A percentile compares a stretch with the other conserved stretches of the same genome.
phyloP scores from a whole-genome alignment of 495 filamentous ascomycete species.

The Neurospora cerealis region DNA sequence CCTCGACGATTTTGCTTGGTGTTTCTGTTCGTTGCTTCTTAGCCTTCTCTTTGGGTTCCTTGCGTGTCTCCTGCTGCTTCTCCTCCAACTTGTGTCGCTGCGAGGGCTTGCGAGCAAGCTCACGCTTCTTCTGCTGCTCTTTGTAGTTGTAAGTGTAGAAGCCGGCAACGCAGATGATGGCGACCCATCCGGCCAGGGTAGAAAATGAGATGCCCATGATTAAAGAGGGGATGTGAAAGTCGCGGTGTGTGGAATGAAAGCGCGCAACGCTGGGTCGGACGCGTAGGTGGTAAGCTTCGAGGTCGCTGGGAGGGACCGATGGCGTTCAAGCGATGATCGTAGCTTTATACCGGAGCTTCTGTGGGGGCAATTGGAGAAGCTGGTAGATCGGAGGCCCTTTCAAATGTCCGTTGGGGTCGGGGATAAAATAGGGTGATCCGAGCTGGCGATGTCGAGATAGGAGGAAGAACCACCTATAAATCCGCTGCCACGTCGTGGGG shows the following conservation, averaged over 20 bases:
- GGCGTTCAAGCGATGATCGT: not conserved
- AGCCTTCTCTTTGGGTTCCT: constrained; percentile 24
- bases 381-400: not conserved
- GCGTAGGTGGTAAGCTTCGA: not conserved
- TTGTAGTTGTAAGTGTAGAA: constrained; percentile 11
- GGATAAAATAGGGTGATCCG: not conserved
- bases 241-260: not conserved
- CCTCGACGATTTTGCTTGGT: constrained; percentile 14
- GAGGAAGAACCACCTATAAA: not conserved
- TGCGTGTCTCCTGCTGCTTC: constrained; percentile 24
- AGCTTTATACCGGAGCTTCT: not conserved
- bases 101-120: constrained; percentile 3
- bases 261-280: not conserved
- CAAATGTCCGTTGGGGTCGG: not conserved
- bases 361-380: not conserved
- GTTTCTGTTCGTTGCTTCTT: constrained; percentile 21
- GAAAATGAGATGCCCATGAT: constrained; percentile 34
- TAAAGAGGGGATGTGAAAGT: not conserved
- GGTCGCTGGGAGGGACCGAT: not conserved
- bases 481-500: not conserved
- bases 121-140: constrained; percentile 9
- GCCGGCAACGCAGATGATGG: constrained; percentile 43
- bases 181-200: constrained; percentile 45
- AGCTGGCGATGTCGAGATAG: not conserved
- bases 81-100: constrained; percentile 25